Evolutionary conservation across 768 basidiomycete species (phyloP), one percentile per base, ranked within the genome.

Genomic region (Leccinum disarticulatum): DNA sequence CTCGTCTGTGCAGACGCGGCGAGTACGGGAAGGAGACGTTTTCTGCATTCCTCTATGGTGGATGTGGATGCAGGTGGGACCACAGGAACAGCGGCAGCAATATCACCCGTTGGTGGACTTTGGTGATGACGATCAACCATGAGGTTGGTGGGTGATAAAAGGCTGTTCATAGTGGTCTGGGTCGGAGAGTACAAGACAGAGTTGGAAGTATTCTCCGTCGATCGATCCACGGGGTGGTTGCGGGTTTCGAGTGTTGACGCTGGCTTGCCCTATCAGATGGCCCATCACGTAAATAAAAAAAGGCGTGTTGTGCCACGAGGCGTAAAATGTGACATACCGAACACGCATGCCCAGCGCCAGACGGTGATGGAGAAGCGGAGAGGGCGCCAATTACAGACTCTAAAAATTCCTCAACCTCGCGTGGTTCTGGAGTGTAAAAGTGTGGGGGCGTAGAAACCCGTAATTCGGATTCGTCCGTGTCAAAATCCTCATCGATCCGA

Each of bases 21-120:
- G 19, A 74, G 55, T 43, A 69, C 66, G 30, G 72, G 71, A n/a
- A 53, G 51, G 55, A 73, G 69, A 10, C 19, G 62, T 27, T 64
- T 56, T 53, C 61, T 68, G 64, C 73, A 74, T 30, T 61, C 68
- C 54, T 74, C 71, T 13, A 73, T 33, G 1, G 62, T 36, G 43
- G 61, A 55, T 19, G 65, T 6, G 28, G 67, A 60, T 14, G 25
- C 47, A 25, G 60, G 55, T 3, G 50, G 47, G 2, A 33, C 7
- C 55, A 64, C 57, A 5, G 50, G 30, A 36, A 36, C 35, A 36
- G 33, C 38, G 17, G 17, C 38, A n/a, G n/a, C n/a, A 28, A 48
- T 35, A 36, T 58, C 66, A 60, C 17, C 65, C 56, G 38, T 25
- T n/a, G 17, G 25, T n/a, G 60, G 38, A 54, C 11, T 53, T 54